These are phyloP conservation scores for Alternaria panax DNA, from an alignment of 2,329 filamentous ascomycete species.

Conservation along the genomic window DNA sequence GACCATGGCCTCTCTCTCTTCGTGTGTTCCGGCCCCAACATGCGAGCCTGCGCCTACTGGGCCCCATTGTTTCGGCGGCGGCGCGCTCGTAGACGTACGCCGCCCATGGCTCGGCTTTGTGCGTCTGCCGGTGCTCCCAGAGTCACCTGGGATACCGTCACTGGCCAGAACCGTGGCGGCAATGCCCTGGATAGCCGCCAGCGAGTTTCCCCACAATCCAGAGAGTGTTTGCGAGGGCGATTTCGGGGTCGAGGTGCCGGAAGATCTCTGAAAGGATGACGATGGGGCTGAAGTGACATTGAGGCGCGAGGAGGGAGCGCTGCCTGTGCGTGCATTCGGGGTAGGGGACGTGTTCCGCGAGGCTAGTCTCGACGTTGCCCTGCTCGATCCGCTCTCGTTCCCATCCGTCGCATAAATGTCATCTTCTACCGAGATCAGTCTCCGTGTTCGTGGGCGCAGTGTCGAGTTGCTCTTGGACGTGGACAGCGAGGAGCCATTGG, in stretches of 20 bases:
- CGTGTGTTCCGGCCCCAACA: constrained; percentile 55
- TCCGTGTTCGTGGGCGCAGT: constrained; percentile 56
- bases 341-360: constrained; percentile 50
- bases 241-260: constrained; percentile 33
- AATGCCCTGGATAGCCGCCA: constrained; percentile 58
- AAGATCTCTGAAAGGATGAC: constrained; percentile 35
- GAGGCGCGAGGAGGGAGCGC: constrained; percentile 45
- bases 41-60: constrained; percentile 48
- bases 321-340: constrained; percentile 30
- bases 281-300: constrained; percentile 37
- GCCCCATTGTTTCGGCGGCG: constrained; percentile 57
- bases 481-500: constrained; percentile 48
- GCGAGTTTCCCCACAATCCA: constrained; percentile 57
- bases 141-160: constrained; percentile 37
- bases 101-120: constrained; percentile 37
- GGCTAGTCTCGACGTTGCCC: constrained; percentile 47
- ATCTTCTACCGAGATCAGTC: constrained; percentile 59
- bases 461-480: constrained; percentile 54
- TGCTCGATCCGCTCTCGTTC: constrained; percentile 49
- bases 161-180: constrained; percentile 58
- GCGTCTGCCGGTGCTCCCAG: constrained; percentile 33
- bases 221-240: constrained; percentile 46
- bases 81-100: constrained; percentile 48
- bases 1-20: constrained; percentile 56
- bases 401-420: constrained; percentile 48